Evolutionary conservation across 345 rosid genomes (phyloP), one percentile per base, ranked within the genome.

Genomic region (Geranium rotundifolium): DNA sequence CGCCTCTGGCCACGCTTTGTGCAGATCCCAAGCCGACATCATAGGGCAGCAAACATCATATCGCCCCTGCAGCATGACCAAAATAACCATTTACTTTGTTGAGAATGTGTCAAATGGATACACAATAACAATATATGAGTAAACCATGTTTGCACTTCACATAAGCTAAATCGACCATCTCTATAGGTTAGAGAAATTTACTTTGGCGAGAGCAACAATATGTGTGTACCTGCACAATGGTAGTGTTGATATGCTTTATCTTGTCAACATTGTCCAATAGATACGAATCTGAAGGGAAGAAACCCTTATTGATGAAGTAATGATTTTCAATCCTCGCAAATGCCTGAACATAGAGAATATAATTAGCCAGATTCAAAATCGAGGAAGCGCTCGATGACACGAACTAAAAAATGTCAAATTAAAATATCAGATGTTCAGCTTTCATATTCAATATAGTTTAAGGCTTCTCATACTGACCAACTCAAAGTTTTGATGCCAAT

Each of bases 1-100:
- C 63, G 96, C 96, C 80, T 90, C 97, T 20, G 95, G 95, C 95
- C 93, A 93, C 69, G 89, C 86, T 81, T 76, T 93, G 67, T 86
- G 99, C 66, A 90, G 89, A 85, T 93, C 99, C 99, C 99, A 90
- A 68, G 99, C 99, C 58, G 99, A 93, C 95, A 93, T 88, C 95
- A 93, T 88, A 17, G 99, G 99, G 73, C 96, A 88, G 65, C 91
- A 83, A 18, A 86, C 75, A 59, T 93, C 99, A 74, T 90, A 90
- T 79, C 97, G 86, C 72, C 99, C 99, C 99, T 90, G 85, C 79
- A 76, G 67, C 60, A 52, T 55, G 54, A 61, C 17, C 55, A 39
- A 52, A 2, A 23, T 23, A 23, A 23, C 27, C 27, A 23, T 23
- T 23, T 23, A 0, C 27, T 23, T 23, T 23, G 27, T 23, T 23